A percentile compares a stretch with the other conserved stretches of the same genome.
These are phyloP conservation scores for Solanum boliviense DNA, from an alignment of 257 asterid species.

Conservation along the genomic window DNA sequence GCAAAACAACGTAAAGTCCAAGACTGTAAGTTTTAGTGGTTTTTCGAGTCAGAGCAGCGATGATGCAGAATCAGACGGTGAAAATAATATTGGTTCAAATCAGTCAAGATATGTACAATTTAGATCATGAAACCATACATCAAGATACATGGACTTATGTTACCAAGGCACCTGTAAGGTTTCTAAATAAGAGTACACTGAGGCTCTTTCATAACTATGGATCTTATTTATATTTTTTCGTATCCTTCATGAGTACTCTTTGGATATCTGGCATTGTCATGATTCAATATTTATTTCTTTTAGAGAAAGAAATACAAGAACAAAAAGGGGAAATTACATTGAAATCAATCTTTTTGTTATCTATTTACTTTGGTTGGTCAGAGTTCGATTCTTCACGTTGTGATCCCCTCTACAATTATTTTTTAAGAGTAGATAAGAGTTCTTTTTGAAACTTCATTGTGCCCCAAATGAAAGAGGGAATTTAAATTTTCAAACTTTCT, in stretches of 20 bases:
- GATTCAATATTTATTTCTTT: not conserved
- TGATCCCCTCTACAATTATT: not conserved
- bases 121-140: not conserved
- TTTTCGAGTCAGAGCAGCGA: not conserved
- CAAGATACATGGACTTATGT: not conserved
- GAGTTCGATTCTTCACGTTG: not conserved
- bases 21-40: not conserved
- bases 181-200: not conserved
- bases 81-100: not conserved
- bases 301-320: not conserved
- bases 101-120: not conserved
- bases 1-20: not conserved
- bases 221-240: not conserved
- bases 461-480: too few relatives aligned
- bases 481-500: too few relatives aligned
- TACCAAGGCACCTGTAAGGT: not conserved
- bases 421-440: not conserved
- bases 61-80: conserved; percentile 7
- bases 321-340: not conserved
- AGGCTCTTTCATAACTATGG: not conserved
- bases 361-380: not conserved
- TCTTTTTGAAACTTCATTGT: too few relatives aligned
- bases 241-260: not conserved
- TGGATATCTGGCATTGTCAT: not conserved
- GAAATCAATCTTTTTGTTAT: not conserved